phyloP scores from a whole-genome alignment of 2,329 filamentous ascomycete species.

The Cryoendolithus antarcticus region DNA sequence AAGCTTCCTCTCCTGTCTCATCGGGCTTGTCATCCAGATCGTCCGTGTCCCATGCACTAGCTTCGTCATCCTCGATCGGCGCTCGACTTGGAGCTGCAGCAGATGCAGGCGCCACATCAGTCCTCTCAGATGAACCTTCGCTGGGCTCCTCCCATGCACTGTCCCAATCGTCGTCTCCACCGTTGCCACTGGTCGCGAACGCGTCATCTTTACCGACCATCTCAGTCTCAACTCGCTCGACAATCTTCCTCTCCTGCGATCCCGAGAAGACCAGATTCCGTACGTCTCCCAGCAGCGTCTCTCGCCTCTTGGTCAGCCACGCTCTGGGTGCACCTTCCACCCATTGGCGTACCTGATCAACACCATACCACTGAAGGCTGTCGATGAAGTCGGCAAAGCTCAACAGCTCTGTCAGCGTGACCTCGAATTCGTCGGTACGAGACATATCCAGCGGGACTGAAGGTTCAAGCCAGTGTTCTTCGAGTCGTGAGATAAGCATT shows the following conservation, averaged over 20 bases:
- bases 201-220: conserved; percentile 60
- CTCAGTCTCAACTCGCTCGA: conserved; percentile 77
- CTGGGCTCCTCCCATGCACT: conserved; percentile 63
- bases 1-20: conserved; percentile 48
- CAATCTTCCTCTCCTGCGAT: conserved; percentile 53
- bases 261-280: conserved; percentile 56
- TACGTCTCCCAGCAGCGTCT: conserved; percentile 63
- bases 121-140: conserved; percentile 24
- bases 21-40: conserved; percentile 24
- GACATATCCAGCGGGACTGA: conserved; percentile 63
- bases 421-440: conserved; percentile 60
- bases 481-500: conserved; percentile 53
- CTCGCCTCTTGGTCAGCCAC: conserved; percentile 76
- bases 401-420: conserved; percentile 51
- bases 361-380: conserved; percentile 48
- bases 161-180: conserved; percentile 54
- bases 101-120: not conserved
- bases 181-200: conserved; percentile 33
- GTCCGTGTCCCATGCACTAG: conserved; percentile 36
- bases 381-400: conserved; percentile 54
- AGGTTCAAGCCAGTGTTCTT: conserved; percentile 61
- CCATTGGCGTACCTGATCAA: conserved; percentile 61
- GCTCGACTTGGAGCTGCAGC: conserved; percentile 1
- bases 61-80: conserved; percentile 29
- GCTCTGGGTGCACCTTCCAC: conserved; percentile 64